These are phyloP conservation scores for Selenicereus undatus DNA, from an alignment of 148 eudicot species.

Conservation along the genomic window DNA sequence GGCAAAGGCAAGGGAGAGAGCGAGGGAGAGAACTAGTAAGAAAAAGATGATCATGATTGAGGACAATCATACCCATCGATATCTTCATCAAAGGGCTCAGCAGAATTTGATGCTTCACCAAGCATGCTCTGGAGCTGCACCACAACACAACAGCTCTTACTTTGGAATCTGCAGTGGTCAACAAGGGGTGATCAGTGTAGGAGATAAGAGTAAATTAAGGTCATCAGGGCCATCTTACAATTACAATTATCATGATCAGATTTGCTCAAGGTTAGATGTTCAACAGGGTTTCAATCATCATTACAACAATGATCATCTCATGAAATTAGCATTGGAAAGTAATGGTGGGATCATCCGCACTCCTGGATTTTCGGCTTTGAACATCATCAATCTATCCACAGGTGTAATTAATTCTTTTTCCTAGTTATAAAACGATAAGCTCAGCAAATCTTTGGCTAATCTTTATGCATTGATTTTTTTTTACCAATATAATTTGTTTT, in stretches of 20 bases:
- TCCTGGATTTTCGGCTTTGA: constrained; percentile 25
- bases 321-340: constrained; percentile 6
- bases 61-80: not conserved
- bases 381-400: constrained; percentile 31
- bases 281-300: constrained; percentile 1
- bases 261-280: constrained; percentile 15
- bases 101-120: constrained; percentile 11
- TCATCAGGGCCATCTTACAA: constrained; percentile 10
- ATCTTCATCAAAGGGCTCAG: constrained; percentile 16
- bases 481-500: not conserved
- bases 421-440: not conserved
- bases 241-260: constrained; percentile 23
- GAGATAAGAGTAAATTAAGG: constrained; percentile 16
- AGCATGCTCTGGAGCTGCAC: constrained; percentile 9
- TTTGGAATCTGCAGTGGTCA: not conserved
- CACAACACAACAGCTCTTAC: not conserved
- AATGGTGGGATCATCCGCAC: constrained; percentile 12
- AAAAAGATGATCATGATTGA: constrained; percentile 20
- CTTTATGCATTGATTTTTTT: not conserved
- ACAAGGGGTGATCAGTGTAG: constrained; percentile 12
- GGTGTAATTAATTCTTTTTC: constrained; percentile 6
- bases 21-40: constrained; percentile 31
- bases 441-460: not conserved
- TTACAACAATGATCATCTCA: constrained; percentile 14
- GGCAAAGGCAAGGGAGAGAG: constrained; percentile 33